phyloP scores from a whole-genome alignment of 2,329 filamentous ascomycete genomes.

The Cytospora paraplurivora region DNA sequence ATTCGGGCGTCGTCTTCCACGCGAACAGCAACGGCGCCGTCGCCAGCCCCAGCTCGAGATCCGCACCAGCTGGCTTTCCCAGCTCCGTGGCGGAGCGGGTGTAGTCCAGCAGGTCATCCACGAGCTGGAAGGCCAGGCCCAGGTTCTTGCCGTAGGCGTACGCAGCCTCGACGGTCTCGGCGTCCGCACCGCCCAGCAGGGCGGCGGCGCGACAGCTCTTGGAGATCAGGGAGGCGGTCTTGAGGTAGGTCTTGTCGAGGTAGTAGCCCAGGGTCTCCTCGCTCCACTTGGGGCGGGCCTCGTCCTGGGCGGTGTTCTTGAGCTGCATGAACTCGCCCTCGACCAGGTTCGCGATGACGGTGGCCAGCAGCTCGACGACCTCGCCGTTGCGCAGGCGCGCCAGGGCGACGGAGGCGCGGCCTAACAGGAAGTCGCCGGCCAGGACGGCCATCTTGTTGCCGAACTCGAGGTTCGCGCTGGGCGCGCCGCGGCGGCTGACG shows the following conservation, averaged over 20 bases:
- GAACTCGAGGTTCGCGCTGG: slow-evolving; percentile 91
- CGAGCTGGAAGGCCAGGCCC: slow-evolving; percentile 92
- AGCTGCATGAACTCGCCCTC: slow-evolving; percentile 99
- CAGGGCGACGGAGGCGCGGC: slow-evolving; percentile 88
- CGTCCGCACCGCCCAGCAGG: slow-evolving; percentile 74
- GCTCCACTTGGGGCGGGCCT: slow-evolving; percentile 80
- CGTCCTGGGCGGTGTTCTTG: slow-evolving; percentile 90
- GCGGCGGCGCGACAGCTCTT: slow-evolving; percentile 93
- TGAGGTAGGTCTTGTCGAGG: slow-evolving; percentile 96
- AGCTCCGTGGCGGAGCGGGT: slow-evolving; percentile 82
- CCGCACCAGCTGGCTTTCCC: slow-evolving; percentile 92
- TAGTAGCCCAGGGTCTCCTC: slow-evolving; percentile 92
- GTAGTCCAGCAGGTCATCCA: slow-evolving; percentile 98
- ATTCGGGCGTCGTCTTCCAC: slow-evolving; percentile 84
- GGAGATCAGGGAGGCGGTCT: slow-evolving; percentile 92
- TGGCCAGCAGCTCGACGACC: slow-evolving; percentile 90
- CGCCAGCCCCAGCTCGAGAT: slow-evolving; percentile 88
- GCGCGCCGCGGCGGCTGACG: slow-evolving; percentile 76
- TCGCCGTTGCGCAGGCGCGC: slow-evolving; percentile 89
- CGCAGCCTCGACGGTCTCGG: slow-evolving; percentile 82
- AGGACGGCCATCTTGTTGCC: slow-evolving; percentile 99
- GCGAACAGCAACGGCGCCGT: slow-evolving; percentile 94
- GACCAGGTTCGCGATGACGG: slow-evolving; percentile 95
- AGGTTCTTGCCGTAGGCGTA: slow-evolving; percentile 93
- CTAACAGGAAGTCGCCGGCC: slow-evolving; percentile 94